phyloP scores from a whole-genome alignment of 345 rosid genomes.

The Moricandia moricandioides region DNA sequence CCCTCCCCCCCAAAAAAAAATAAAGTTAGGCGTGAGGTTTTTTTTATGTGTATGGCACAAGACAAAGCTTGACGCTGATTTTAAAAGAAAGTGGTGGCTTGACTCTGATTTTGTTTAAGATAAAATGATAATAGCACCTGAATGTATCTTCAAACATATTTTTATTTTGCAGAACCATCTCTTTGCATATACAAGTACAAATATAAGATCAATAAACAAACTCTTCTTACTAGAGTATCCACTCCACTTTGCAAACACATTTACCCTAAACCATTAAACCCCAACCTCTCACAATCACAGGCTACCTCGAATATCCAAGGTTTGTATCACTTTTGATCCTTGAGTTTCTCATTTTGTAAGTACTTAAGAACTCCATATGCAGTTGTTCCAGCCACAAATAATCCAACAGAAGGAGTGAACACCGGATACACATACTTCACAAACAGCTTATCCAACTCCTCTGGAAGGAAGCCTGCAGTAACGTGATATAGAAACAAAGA shows the following conservation, averaged over 20 bases:
- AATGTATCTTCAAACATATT: background rate
- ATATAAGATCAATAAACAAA: conserved; percentile 6
- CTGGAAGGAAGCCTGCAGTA: conserved; percentile 75
- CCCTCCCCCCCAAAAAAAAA: no score
- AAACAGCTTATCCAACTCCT: conserved; percentile 71
- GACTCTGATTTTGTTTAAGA: background rate
- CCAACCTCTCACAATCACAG: background rate
- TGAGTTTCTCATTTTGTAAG: conserved; percentile 70
- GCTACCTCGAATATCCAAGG: background rate
- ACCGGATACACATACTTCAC: conserved; percentile 83
- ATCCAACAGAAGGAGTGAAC: conserved; percentile 72
- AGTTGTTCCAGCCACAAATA: conserved; percentile 77
- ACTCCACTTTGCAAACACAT: background rate
- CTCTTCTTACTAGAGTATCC: background rate
- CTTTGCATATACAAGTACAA: conserved; percentile 22
- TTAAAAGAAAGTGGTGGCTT: no score
- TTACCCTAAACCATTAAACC: background rate
- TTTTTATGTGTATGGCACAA: background rate
- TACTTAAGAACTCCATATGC: conserved; percentile 64
- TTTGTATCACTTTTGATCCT: conserved; percentile 45
- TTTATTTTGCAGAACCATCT: conserved; percentile 3
- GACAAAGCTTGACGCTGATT: background rate
- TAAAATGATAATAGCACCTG: background rate
- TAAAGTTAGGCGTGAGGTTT: background rate
- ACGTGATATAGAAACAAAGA: background rate